phyloP scores from a whole-genome alignment of 2,329 filamentous ascomycete species.

The Fusarium tanahbumbuense region DNA sequence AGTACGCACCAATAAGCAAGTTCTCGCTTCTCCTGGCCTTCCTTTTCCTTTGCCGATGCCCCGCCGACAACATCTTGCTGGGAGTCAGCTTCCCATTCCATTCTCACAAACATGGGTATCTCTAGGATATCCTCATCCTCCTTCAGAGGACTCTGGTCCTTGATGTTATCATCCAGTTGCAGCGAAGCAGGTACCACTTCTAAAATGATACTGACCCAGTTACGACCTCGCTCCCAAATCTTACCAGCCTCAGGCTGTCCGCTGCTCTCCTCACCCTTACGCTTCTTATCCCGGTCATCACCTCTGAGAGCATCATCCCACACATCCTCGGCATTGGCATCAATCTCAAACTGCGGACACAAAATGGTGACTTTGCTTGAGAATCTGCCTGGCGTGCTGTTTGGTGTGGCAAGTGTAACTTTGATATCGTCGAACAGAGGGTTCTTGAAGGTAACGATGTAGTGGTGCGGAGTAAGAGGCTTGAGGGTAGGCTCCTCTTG shows the following conservation, averaged over 20 bases:
- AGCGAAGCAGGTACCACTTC: slow-evolving; percentile 81
- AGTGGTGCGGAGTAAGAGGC: slow-evolving; percentile 76
- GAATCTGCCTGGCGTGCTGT: slow-evolving; percentile 80
- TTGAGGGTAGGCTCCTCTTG: slow-evolving; percentile 55
- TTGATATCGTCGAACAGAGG: slow-evolving; percentile 92
- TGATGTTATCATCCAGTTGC: slow-evolving; percentile 49
- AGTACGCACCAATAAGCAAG: slow-evolving; percentile 96
- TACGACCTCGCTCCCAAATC: slow-evolving; percentile 93
- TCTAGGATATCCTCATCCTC: slow-evolving; percentile 78
- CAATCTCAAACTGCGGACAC: slow-evolving; percentile 93
- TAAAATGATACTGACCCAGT: slow-evolving; percentile 94
- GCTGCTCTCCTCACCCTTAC: slow-evolving; percentile 56
- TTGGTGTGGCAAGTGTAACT: slow-evolving; percentile 87
- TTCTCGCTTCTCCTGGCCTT: slow-evolving; percentile 81
- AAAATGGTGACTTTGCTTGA: slow-evolving; percentile 87
- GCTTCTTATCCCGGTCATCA: slow-evolving; percentile 53
- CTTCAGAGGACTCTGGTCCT: slow-evolving; percentile 60
- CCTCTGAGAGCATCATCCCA: slow-evolving; percentile 88
- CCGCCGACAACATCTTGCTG: slow-evolving; percentile 73
- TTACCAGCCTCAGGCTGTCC: slow-evolving; percentile 84
- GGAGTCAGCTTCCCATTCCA: slow-evolving; percentile 87
- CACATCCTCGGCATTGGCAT: slow-evolving; percentile 84
- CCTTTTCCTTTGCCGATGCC: slow-evolving; percentile 64
- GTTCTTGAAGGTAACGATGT: slow-evolving; percentile 90
- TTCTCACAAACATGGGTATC: slow-evolving; percentile 91